phyloP scores from a whole-genome alignment of 1,284 basidiomycete genomes.

The Rugosomyces carneus region DNA sequence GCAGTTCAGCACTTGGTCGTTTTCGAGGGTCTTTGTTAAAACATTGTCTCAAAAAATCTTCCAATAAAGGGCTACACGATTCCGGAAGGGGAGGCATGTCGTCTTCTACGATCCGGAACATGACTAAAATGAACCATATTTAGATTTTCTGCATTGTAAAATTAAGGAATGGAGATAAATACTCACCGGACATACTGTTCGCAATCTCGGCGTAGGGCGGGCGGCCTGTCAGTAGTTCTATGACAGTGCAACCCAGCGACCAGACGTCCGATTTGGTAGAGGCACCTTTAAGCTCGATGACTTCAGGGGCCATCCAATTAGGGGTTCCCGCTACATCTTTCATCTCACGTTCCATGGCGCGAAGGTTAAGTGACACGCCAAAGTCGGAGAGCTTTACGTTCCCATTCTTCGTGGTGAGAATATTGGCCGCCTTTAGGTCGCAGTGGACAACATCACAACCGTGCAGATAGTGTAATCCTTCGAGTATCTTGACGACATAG shows the following conservation, averaged over 20 bases:
- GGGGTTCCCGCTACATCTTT: slow-evolving; percentile 91
- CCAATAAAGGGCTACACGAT: slow-evolving; percentile 64
- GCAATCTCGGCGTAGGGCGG: slow-evolving; percentile 87
- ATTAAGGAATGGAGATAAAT: slow-evolving; percentile 10
- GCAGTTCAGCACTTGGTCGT: slow-evolving; percentile 75
- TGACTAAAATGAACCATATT: slow-evolving; percentile 44
- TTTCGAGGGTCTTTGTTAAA: slow-evolving; percentile 83
- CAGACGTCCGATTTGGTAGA: slow-evolving; percentile 82
- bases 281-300: slow-evolving; percentile 78
- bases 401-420: slow-evolving; percentile 93
- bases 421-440: slow-evolving; percentile 98
- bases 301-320: slow-evolving; percentile 98
- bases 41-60: slow-evolving; percentile 77
- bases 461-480: slow-evolving; percentile 88
- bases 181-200: slow-evolving; percentile 79
- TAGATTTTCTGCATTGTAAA: slow-evolving; percentile 4
- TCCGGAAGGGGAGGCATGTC: slow-evolving; percentile 82
- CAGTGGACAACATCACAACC: slow-evolving; percentile 78
- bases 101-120: slow-evolving; percentile 96
- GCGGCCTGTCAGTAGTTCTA: slow-evolving; percentile 86
- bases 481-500: slow-evolving; percentile 91
- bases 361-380: slow-evolving; percentile 96
- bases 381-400: slow-evolving; percentile 99
- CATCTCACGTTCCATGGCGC: slow-evolving; percentile 87
- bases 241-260: slow-evolving; percentile 91